Base-by-base conservation (phyloP, 2,329 filamentous ascomycete species). In the Exserohilum turcica region DNA sequence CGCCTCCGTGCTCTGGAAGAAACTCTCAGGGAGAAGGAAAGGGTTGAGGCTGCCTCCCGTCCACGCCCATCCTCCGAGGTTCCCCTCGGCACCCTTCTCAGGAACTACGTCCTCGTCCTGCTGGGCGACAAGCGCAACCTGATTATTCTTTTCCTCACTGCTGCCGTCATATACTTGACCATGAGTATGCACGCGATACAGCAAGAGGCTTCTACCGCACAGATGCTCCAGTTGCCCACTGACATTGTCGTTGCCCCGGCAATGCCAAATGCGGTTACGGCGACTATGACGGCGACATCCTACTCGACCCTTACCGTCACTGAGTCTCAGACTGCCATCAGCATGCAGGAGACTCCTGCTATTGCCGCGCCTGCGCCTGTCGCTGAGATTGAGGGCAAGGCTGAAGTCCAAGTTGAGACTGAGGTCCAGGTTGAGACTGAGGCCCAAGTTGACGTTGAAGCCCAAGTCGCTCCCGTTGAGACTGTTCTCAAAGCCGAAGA, bases 71-170 rank as follows among this genome's bases (percentile, higher is more conserved):
- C 58, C 2, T 59, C 64, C 2, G 76, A 85, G 13, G 76, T 85
- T 16, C 82, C 82, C 2, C 71, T 86, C 0, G 73, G 76, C 13
- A 78, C 79, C 0, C 71, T 85, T 12, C 55, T 85, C 38, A 73
- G 76, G 53, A 84, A 84, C 63, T 85, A 84, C 60, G 52, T 84
- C 15, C 72, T 78, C 19, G 70, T 84, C 1, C 70, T 84, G 16
- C 74, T 80, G 2, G 76, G 76, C 38, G 84, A 86, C 59, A 75
- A 76, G 39, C 77, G 80, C 32, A 86, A 86, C 61, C 70, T 84
- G 9, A 71, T 77, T 15, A 79, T 85, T 29, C 68, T 77, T 7
- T 53, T 80, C 4, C 70, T 85, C 3, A 75, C 74, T 37, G 51
- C 75, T 12, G 53, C 80, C 5, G 73, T 81, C 4, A 55, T 78